Evolutionary conservation across 176 grass and related monocot species (phyloP), one percentile per base, ranked within the genome.

Genomic region (Cenchrus americanus): DNA sequence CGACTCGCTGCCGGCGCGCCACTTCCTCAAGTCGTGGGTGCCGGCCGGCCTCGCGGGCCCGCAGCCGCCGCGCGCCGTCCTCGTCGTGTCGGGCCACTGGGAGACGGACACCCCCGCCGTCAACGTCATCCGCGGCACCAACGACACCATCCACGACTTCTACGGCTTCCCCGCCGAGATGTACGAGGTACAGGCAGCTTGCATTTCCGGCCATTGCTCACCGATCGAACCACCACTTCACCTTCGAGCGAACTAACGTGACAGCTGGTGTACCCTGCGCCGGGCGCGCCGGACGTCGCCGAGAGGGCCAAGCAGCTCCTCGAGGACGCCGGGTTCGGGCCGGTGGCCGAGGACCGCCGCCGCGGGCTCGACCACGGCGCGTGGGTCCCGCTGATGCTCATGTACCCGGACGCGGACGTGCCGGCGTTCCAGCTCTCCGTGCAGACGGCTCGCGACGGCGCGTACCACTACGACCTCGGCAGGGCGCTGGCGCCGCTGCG

Each of bases 391-490:
- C 69, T 94, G 19, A 89, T 92, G 88, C 88, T 91, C 65, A 94
- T 97, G 94, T 92, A 94, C 66, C 88, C 92, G 51, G 84, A 87
- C 2, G 83, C 86, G 21, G 60, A 80, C 78, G 32, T 94, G 32
- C 92, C 92, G 5, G 95, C 92, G 76, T 97, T 82, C 62, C 92
- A 92, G 82, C 90, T 97, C 57, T 89, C 92, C 1, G 42, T 97
- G 27, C 92, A 94, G 78, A 65, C 76, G 15, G 77, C 27, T 2
- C 91, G 84, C 70, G 86, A 83, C 54, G 95, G 80, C 58, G 43
- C 71, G 19, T 89, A 94, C 88, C 95, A 97, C 89, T 97, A 89
- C 73, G 89, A 97, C 81, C 73, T 97, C 69, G 92, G 95, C 14
- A 87, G 66, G 54, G 95, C 95, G 13, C 83, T 97, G 53, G 86